Evolutionary conservation across 768 basidiomycete species (phyloP), one percentile per base, ranked within the genome.

Genomic region (Crassisporium funariophilum): DNA sequence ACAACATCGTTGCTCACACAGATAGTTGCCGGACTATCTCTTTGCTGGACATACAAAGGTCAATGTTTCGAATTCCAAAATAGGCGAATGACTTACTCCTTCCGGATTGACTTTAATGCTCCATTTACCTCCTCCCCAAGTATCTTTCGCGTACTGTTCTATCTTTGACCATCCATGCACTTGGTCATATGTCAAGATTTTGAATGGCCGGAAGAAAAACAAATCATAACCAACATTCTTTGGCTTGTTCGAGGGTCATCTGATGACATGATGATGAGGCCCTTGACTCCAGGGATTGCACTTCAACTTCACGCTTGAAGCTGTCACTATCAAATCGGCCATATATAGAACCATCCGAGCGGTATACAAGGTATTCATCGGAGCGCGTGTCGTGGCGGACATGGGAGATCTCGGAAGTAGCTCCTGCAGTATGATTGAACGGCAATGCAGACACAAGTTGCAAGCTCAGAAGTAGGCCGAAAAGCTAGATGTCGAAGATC

Each of bases 111-210:
- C 44, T n/a, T 24, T 36, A 38, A 46, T 46, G 29, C 38, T 46
- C 4, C 36, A 35, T 16, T 23, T 24, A n/a, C 44, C 35, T 12
- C 27, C 44, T 11, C 44, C 44, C 10, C 38, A 46, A 1, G 35
- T 37, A 38, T 46, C 24, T 12, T 8, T 46, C 13, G 44, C 44
- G 38, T 46, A 46, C 17, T 38, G 35, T 38, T 46, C 20, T 5
- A 46, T 46, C 29, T 46, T 46, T 2, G 21, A 36, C 44, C 44
- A 46, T 27, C 44, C 44, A 11, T 35, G 44, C 27, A 46, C 44
- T 38, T 20, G n/a, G 19, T 1, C 15, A 44, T 35, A 44, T 44
- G 16, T 31, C 27, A 31, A 20, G 11, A 34, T 3, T 17, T 44
- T 33, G 2, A 19, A 4, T 41, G 5, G 11, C 12, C n/a, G n/a